Base-by-base conservation (phyloP, 257 asterid genomes). In the Nicotiana tomentosiformis region DNA sequence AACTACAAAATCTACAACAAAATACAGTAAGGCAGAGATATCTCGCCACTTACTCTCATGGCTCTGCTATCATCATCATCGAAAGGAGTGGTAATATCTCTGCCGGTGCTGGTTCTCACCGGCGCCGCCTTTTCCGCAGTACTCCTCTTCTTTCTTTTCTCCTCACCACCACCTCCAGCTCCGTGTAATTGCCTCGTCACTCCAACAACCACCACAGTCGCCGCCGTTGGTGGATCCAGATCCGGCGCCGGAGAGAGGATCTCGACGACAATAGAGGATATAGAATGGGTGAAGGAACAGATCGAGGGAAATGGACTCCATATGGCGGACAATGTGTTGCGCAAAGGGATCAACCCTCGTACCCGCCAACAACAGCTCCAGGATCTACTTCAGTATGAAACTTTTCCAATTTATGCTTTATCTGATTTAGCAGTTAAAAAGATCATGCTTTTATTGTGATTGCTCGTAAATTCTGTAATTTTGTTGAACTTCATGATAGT, bases 331-430 rank as follows among this genome's bases (percentile, higher is more conserved):
- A 94, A 96, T 87, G 89, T 94, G 74, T 93, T 91, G 26, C 96
- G 99, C 33, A 96, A 96, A 87, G 99, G 99, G 88, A 94, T 96
- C 81, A 96, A 96, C 80, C 99, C 99, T 18, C 94, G 99, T 53
- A 96, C 98, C 29, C 98, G 98, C 26, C 86, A 92, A 51, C 95
- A 93, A 61, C 99, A 96, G 90, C 98, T 96, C 77, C 94, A 94
- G 61, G 98, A 96, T 89, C 91, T 96, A 62, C 86, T 84, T 78
- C 89, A 89, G 85, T 89, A 83, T 10, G 87, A 7, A 7, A 66
- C 46, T 46, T 60, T 80, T 10, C 64, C 16, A 51, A 29, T 66
- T 4, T 78, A 29, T 58, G 30, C 5, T 53, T 30, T 0, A 23
- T 35, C 1, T 70, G 78, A 70, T 70, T n/a, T 20, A 69, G 57